phyloP scores from a whole-genome alignment of 2,329 filamentous ascomycete species.

The Nemania sp. region DNA sequence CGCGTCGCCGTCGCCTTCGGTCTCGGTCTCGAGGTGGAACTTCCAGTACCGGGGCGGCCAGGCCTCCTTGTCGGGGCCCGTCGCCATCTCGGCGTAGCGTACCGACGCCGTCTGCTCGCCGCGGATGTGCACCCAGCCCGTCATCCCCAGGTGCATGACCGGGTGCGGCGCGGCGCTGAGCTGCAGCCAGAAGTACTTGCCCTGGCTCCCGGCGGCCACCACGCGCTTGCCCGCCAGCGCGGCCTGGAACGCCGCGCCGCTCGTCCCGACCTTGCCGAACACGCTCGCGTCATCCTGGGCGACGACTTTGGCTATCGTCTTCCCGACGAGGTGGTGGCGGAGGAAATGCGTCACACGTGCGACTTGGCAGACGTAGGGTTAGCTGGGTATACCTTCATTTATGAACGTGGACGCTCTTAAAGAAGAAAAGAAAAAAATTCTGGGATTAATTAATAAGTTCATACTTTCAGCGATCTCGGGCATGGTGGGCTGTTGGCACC shows the following conservation, averaged over 20 bases:
- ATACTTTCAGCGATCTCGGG: slow-evolving; percentile 40
- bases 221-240: slow-evolving; percentile 76
- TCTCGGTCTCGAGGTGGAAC: slow-evolving; percentile 74
- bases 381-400: slow-evolving; percentile 4
- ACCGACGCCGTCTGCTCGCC: slow-evolving; percentile 78
- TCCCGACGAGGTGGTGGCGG: slow-evolving; percentile 80
- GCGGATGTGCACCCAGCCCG: slow-evolving; percentile 86
- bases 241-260: slow-evolving; percentile 72
- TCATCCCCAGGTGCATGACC: slow-evolving; percentile 86
- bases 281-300: slow-evolving; percentile 82
- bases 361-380: slow-evolving; percentile 51
- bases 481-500: slow-evolving; percentile 24
- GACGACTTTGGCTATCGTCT: slow-evolving; percentile 70
- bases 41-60: slow-evolving; percentile 95
- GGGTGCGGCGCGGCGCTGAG: slow-evolving; percentile 82
- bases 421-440: too few relatives aligned
- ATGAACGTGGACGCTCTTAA: too few relatives aligned
- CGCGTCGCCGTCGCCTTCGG: slow-evolving; percentile 51
- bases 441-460: too few relatives aligned
- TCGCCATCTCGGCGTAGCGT: slow-evolving; percentile 77
- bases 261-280: slow-evolving; percentile 89
- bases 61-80: slow-evolving; percentile 59
- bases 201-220: slow-evolving; percentile 75
- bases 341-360: slow-evolving; percentile 87
- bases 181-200: slow-evolving; percentile 92